Percentiles rank a stretch among this genome's conserved stretches.
phyloP scores from a whole-genome alignment of 2,329 filamentous ascomycete species.

The Neopestalotiopsis clavispora region DNA sequence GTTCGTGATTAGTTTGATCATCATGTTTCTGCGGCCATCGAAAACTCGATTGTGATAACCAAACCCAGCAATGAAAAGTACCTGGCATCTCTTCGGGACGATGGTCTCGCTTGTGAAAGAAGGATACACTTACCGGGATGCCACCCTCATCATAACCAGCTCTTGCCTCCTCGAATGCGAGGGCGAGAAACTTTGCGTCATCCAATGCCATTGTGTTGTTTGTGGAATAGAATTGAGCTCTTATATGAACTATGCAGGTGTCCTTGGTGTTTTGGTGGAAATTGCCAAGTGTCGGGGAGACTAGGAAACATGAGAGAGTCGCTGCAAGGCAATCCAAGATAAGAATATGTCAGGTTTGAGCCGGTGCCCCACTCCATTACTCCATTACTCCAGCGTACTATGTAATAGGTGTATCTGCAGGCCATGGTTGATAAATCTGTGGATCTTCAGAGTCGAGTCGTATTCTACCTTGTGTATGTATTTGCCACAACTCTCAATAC shows the following conservation, averaged over 20 bases:
- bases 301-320: not conserved
- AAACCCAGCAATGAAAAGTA: not conserved
- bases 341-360: not conserved
- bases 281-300: not conserved
- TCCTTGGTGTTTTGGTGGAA: not conserved
- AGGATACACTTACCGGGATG: conserved; percentile 44
- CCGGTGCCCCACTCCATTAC: not conserved
- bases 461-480: not conserved
- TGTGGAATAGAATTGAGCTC: not conserved
- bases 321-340: not conserved
- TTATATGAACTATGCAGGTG: not conserved
- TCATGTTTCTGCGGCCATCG: not conserved
- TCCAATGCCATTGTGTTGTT: conserved; percentile 36
- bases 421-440: not conserved
- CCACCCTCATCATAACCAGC: conserved; percentile 51
- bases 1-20: not conserved
- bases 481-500: not conserved
- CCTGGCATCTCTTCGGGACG: not conserved
- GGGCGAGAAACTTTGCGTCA: conserved; percentile 45
- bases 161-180: conserved; percentile 53
- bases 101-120: not conserved
- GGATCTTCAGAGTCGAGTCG: not conserved
- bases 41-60: not conserved
- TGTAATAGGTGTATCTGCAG: conserved; percentile 2
- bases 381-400: conserved; percentile 1